Evolutionary conservation across 2,329 filamentous ascomycete species (phyloP).

Genomic region (Epichloe scottii): DNA sequence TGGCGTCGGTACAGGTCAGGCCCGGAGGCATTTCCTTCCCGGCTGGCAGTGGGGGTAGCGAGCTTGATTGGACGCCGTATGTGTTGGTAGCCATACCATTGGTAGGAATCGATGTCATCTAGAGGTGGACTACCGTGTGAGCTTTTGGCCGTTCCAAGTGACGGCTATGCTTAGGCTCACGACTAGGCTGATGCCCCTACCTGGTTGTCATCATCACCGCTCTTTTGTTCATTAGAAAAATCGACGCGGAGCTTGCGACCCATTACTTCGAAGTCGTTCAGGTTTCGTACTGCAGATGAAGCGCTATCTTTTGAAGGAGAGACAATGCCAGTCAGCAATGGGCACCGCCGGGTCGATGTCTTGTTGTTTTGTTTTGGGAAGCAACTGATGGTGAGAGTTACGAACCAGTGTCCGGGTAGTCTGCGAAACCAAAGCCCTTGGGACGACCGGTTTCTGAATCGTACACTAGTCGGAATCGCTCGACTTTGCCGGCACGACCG

Average conservation of each 20-base stretch:
- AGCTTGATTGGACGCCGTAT: constrained; percentile 28
- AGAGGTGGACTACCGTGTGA: neutral
- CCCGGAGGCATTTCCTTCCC: constrained; percentile 76
- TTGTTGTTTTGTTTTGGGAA: neutral
- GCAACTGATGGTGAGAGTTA: neutral
- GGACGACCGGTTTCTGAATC: constrained; percentile 90
- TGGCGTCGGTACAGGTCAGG: constrained; percentile 76
- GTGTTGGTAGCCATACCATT: constrained; percentile 20
- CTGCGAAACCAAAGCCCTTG: constrained; percentile 93
- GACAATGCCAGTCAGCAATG: constrained; percentile 9
- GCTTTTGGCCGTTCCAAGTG: neutral
- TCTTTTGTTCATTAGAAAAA: constrained; percentile 85
- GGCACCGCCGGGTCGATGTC: neutral
- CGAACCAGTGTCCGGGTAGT: constrained; percentile 81
- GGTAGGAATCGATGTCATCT: constrained; percentile 15
- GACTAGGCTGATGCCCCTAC: neutral
- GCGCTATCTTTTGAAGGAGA: constrained; percentile 47
- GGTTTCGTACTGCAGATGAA: constrained; percentile 84
- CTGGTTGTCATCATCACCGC: constrained; percentile 41
- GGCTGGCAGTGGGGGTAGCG: constrained; percentile 68
- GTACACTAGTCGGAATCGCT: constrained; percentile 87
- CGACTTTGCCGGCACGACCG: constrained; percentile 75
- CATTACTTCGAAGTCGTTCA: constrained; percentile 94
- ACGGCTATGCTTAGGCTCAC: neutral
- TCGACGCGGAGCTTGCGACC: constrained; percentile 88